These are phyloP conservation scores for Trifolium dubium DNA, from an alignment of 306 rosid species.

Conservation along the genomic window DNA sequence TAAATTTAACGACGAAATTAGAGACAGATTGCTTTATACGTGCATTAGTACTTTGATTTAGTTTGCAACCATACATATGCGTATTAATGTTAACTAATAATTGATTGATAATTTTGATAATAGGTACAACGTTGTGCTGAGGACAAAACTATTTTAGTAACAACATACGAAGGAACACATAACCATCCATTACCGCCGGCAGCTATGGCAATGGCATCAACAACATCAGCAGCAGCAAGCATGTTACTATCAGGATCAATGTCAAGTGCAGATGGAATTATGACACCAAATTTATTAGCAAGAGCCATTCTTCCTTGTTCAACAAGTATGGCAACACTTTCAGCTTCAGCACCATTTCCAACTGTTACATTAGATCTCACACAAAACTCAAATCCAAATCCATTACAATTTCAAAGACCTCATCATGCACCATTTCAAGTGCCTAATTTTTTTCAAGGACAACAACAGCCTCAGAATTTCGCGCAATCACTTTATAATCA, in stretches of 20 bases:
- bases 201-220: constrained; percentile 96
- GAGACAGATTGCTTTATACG: neutral
- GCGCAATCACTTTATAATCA: constrained; percentile 72
- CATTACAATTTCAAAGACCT: constrained; percentile 64
- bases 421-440: constrained; percentile 56
- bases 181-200: constrained; percentile 97
- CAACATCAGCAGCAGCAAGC: constrained; percentile 86
- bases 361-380: constrained; percentile 88
- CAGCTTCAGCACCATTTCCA: constrained; percentile 94
- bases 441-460: constrained; percentile 58
- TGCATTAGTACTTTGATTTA: no score
- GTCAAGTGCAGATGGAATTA: constrained; percentile 84
- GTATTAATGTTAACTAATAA: no score
- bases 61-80: no score
- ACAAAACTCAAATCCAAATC: constrained; percentile 48
- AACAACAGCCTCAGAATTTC: constrained; percentile 58
- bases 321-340: constrained; percentile 79
- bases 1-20: neutral
- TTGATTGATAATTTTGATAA: neutral
- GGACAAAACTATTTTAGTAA: constrained; percentile 75
- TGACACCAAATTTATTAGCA: constrained; percentile 84
- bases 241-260: constrained; percentile 90
- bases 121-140: constrained; percentile 98
- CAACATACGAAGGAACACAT: constrained; percentile 95
- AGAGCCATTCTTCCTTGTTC: constrained; percentile 84